A percentile compares a stretch with the other conserved stretches of the same genome.
phyloP scores from a whole-genome alignment of 768 basidiomycete genomes.

The Cystobasidium tubakii region DNA sequence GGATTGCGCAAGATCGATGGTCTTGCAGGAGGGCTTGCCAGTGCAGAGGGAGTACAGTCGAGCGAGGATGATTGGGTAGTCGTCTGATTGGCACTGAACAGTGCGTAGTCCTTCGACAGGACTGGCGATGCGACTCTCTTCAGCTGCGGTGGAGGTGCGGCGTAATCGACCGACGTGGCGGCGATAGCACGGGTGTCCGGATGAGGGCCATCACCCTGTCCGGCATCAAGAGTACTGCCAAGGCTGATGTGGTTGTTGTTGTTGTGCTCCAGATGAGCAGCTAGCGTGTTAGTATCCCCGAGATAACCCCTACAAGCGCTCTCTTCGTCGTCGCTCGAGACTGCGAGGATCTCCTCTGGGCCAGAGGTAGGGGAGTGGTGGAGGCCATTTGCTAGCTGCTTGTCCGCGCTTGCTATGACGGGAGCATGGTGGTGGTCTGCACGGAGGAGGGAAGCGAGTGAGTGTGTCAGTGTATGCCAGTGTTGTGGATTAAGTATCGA shows the following conservation, averaged over 20 bases:
- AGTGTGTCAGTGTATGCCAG: not conserved
- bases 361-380: not conserved
- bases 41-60: not conserved
- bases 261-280: not conserved
- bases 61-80: no score
- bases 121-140: not conserved
- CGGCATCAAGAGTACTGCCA: no score
- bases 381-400: not conserved
- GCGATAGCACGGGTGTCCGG: not conserved
- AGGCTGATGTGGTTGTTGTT: not conserved
- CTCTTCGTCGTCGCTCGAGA: not conserved
- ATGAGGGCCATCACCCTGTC: no score
- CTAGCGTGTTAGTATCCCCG: not conserved
- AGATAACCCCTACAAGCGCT: slow-evolving; percentile 10
- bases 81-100: no score
- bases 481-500: not conserved
- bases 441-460: not conserved
- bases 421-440: slow-evolving; percentile 7
- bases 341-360: not conserved
- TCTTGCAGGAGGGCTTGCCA: no score
- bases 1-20: no score
- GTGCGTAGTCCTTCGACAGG: not conserved
- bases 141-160: not conserved
- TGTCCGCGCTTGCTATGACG: slow-evolving; percentile 15
- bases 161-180: not conserved